Evolutionary conservation across 495 filamentous ascomycete genomes (phyloP), one percentile per base, ranked within the genome.

Genomic region (Lasiosphaeria hispida): DNA sequence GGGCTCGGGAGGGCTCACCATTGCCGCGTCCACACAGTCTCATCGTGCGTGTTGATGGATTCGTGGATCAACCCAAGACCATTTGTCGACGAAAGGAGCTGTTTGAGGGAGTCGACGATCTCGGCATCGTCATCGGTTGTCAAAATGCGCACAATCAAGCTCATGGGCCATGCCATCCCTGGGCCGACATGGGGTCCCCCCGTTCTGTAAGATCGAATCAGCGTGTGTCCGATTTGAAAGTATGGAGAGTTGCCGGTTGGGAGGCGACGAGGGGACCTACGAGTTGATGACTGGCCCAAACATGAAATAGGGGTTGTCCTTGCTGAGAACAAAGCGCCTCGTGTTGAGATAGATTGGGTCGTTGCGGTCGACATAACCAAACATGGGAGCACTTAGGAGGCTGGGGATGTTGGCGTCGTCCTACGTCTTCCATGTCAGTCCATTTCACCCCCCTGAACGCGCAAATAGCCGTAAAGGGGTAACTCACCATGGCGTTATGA

Each of bases 391-490:
- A 7, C 76, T 72, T 10, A 86, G 75, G 2, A 87, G 69, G 7
- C 72, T 77, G 0, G 84, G 83, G 49, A 87, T 74, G 59, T 86
- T 87, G 23, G 84, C 83, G 58, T 87, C 84, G 55, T 86, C 84
- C 51, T 54, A 5, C 23, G 14, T 34, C 10, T 13, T 17, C 10
- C 0, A 10, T 41, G 50, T 54, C 19, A 44, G 40, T 14, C 3
- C 23, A 19, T n/a, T 36, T 19, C 9, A 34, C 13, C 2, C 23
- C 47, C 36, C n/a, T 4, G 11, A 4, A 1, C 18, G 15, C 47
- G 15, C 11, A 51, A 30, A 15, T 17, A 35, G 13, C 48, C 2
- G 7, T 4, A 18, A 52, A 52, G 33, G 23, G 7, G 7, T 30
- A 38, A 34, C 57, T 19, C n/a, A 59, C 57, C 58, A 60, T 60